Evolutionary conservation across 2,329 filamentous ascomycete genomes (phyloP), one percentile per base, ranked within the genome.

Genomic region (Geoglossum cookeanum): DNA sequence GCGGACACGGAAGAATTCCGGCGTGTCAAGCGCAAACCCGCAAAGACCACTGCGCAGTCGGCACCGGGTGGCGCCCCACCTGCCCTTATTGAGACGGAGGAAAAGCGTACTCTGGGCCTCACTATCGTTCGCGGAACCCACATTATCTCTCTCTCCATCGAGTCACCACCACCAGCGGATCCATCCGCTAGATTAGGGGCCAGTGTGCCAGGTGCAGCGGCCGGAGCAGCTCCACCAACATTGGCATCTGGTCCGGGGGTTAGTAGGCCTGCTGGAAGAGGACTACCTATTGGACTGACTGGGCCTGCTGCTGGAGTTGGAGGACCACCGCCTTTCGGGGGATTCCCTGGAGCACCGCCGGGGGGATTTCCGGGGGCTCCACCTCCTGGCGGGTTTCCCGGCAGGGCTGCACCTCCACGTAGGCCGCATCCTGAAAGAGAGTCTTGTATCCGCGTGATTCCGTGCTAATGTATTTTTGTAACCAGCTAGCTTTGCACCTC

Each of bases 1-100:
- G 92, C 91, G 72, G 92, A 98, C 68, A 97, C 92, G 64, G 92
- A 98, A 79, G 91, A 97, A 71, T 96, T 95, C 72, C 86, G 90
- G 69, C 85, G 85, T 68, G 84, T 91, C 61, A 94, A 92, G 76
- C 81, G 86, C 71, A 91, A 85, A 75, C 80, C 84, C 65, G 78
- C 80, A 64, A 94, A 92, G 74, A 74, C 79, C 56, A 71, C 78
- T 55, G 81, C 84, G 48, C 80, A 58, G 17, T 37, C 83, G 27
- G 78, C 78, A 60, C 76, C 81, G 62, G 77, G 77, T 58, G 78
- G 80, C 63, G 70, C 78, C 55, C 75, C 78, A 61, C 79, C 85
- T 67, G 69, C 72, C 57, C 79, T 85, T 54, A 78, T 94, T 64
- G 89, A 96, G 73, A 82, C 85, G 13, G 91, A 98, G 73, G 92